Evolutionary conservation across 805 yeast genomes (phyloP).

Genomic region (Priceomyces carsonii): DNA sequence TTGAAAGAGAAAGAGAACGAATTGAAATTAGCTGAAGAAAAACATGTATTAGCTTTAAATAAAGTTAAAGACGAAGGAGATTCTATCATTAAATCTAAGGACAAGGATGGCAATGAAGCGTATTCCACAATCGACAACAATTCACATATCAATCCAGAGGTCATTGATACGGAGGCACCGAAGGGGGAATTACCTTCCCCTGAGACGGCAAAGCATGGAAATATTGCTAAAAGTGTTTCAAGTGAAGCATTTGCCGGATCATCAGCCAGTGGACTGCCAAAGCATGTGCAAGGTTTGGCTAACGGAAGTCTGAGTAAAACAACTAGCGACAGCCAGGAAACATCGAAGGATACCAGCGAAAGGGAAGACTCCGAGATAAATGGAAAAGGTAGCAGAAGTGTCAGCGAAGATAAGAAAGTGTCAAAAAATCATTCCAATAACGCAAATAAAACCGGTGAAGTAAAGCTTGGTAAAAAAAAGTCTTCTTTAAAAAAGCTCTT

Average conservation of each 20-base stretch:
- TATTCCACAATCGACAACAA: constrained; percentile 40
- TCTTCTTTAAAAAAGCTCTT: constrained; percentile 21
- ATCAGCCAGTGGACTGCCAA: too few relatives aligned
- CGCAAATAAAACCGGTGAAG: constrained; percentile 4
- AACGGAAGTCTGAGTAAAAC: constrained; percentile 3
- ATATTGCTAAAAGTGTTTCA: too few relatives aligned
- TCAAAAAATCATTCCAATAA: constrained; percentile 5
- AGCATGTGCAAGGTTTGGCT: constrained; percentile 1
- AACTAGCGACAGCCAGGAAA: not conserved
- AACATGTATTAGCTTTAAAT: constrained; percentile 12
- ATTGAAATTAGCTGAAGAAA: not conserved
- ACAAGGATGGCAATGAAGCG: constrained; percentile 11
- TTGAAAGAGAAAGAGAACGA: constrained; percentile 2
- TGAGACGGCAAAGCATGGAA: too few relatives aligned
- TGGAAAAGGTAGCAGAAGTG: constrained; percentile 1
- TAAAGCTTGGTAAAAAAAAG: constrained; percentile 14
- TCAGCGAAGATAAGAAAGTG: too few relatives aligned
- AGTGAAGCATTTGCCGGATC: too few relatives aligned
- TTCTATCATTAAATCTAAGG: constrained; percentile 19
- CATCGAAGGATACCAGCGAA: too few relatives aligned
- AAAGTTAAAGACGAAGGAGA: constrained; percentile 22
- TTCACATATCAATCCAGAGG: constrained; percentile 27
- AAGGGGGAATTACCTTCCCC: too few relatives aligned
- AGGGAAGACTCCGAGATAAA: too few relatives aligned
- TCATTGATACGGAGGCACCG: too few relatives aligned